A percentile compares a stretch with the other conserved stretches of the same genome.
Conservation (phyloP, 257 asterid species). For the Coffea canephora region DNA sequence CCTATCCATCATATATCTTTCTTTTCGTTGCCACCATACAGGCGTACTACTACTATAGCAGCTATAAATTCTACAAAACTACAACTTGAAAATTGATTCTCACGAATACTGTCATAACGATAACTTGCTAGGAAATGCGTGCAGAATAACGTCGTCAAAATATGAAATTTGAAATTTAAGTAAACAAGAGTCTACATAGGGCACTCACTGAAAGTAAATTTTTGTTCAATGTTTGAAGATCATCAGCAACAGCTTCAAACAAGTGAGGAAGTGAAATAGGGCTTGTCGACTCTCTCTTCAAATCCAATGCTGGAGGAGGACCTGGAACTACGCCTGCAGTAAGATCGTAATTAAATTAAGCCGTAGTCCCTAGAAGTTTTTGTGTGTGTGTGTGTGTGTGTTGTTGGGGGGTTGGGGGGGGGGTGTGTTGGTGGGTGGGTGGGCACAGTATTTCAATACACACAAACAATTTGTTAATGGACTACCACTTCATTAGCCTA, state of each 20-base stretch:
- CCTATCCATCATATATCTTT: neutral
- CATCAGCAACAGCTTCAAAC: slow-evolving; percentile 85
- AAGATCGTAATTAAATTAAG: slow-evolving; percentile 16
- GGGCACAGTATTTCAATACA: too few relatives aligned
- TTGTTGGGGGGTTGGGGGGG: too few relatives aligned
- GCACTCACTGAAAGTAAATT: slow-evolving; percentile 74
- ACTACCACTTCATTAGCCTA: neutral
- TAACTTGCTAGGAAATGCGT: neutral
- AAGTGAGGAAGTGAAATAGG: slow-evolving; percentile 49
- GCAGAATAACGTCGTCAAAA: neutral
- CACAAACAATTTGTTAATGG: neutral
- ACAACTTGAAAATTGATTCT: neutral
- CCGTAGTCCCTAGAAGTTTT: neutral
- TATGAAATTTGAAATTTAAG: neutral
- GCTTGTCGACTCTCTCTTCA: slow-evolving; percentile 34
- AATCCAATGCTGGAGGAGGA: slow-evolving; percentile 54
- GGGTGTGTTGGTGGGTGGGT: too few relatives aligned
- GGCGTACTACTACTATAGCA: neutral
- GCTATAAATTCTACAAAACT: neutral
- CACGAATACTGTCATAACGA: neutral
- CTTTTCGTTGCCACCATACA: neutral
- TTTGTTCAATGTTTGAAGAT: slow-evolving; percentile 65
- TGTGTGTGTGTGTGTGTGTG: too few relatives aligned
- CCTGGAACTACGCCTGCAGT: slow-evolving; percentile 49
- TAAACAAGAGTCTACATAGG: neutral